These are phyloP conservation scores for Rosa hybrid DNA, from an alignment of 331 rosid species.

Conservation along the genomic window DNA sequence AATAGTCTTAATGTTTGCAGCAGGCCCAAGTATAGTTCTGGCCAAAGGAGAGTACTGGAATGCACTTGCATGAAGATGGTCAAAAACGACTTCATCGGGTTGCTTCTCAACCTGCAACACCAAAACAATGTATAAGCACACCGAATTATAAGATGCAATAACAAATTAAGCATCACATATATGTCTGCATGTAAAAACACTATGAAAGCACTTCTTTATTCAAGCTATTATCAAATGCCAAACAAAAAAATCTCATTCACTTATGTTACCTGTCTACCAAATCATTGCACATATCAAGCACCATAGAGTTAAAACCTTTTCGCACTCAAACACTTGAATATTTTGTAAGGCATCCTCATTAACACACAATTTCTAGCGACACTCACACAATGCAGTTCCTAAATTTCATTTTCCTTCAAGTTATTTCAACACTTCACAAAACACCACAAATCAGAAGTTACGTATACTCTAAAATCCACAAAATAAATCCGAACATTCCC, in stretches of 20 bases:
- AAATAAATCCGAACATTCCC: neutral
- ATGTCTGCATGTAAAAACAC: neutral
- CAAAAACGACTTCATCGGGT: slow-evolving; percentile 91
- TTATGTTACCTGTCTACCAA: neutral
- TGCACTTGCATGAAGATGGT: slow-evolving; percentile 95
- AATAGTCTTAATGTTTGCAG: slow-evolving; percentile 81
- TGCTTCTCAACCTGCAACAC: slow-evolving; percentile 83
- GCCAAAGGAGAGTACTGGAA: slow-evolving; percentile 97
- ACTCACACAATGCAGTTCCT: neutral
- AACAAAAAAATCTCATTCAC: neutral
- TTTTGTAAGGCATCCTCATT: neutral
- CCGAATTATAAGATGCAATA: neutral
- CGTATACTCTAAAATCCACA: neutral
- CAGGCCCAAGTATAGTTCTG: slow-evolving; percentile 95
- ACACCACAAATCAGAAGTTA: neutral
- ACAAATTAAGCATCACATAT: neutral
- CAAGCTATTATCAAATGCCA: neutral
- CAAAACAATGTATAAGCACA: slow-evolving; percentile 8
- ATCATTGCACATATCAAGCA: neutral
- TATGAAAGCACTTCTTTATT: neutral
- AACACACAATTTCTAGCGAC: neutral
- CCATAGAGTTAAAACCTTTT: neutral
- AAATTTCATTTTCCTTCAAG: neutral
- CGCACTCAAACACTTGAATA: neutral
- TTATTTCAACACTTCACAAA: neutral